These are phyloP conservation scores for Phytophthora constricta DNA, from an alignment of 352 stramenopile species.

Conservation along the genomic window DNA sequence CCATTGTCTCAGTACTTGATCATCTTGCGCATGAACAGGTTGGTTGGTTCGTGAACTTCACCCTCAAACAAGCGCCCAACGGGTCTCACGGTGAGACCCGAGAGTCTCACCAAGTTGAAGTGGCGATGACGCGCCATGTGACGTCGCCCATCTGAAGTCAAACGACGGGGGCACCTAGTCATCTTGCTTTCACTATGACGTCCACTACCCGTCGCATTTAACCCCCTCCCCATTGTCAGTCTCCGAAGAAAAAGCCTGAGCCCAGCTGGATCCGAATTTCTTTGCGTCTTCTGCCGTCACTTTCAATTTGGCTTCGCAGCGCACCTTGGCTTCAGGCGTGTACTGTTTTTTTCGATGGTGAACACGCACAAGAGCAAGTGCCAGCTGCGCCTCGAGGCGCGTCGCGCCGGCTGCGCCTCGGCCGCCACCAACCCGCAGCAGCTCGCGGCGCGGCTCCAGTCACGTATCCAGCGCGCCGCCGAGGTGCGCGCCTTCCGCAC, in stretches of 20 bases:
- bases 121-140: no score
- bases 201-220: no score
- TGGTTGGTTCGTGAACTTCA: no score
- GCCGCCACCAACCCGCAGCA: constrained; percentile 17
- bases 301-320: constrained; percentile 61
- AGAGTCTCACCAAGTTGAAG: no score
- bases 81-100: no score
- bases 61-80: no score
- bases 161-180: no score
- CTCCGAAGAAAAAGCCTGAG: neutral
- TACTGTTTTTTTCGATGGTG: constrained; percentile 55
- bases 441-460: constrained; percentile 43
- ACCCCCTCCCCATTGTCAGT: no score
- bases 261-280: neutral
- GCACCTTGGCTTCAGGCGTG: constrained; percentile 16
- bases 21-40: no score
- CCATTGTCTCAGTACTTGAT: no score
- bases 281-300: constrained; percentile 27
- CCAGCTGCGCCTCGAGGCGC: constrained; percentile 71
- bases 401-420: constrained; percentile 29
- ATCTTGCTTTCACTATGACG: no score
- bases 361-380: constrained; percentile 74
- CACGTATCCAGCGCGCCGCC: constrained; percentile 57
- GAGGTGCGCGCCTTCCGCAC: constrained; percentile 52
- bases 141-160: no score